Evolutionary conservation across 2,329 filamentous ascomycete genomes (phyloP).

Genomic region (Pseudogymnoascus sp.): DNA sequence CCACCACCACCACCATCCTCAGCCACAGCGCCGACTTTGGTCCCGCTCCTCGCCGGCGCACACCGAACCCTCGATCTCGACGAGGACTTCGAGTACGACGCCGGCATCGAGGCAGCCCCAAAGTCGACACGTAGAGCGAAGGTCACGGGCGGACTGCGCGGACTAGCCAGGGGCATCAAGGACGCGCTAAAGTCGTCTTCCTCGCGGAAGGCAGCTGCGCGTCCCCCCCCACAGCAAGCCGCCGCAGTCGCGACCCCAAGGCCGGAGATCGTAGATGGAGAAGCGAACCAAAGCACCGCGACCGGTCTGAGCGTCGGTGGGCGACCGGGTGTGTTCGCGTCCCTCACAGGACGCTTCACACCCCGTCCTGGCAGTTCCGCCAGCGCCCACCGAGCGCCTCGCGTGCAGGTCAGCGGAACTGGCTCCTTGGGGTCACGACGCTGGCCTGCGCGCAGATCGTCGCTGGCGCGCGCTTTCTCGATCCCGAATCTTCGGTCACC

Average conservation of each 20-base stretch:
- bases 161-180: not conserved
- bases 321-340: not conserved
- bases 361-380: not conserved
- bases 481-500: not conserved
- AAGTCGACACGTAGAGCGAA: not conserved
- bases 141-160: not conserved
- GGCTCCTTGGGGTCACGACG: not conserved
- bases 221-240: not conserved
- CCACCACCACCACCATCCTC: not conserved
- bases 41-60: not conserved
- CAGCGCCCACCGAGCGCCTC: not conserved
- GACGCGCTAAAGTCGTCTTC: not conserved
- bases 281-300: not conserved
- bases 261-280: not conserved
- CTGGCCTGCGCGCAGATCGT: not conserved
- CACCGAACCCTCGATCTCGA: conserved; percentile 4
- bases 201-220: not conserved
- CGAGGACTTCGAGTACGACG: not conserved
- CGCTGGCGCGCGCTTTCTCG: not conserved
- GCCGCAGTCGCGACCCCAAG: not conserved
- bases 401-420: not conserved
- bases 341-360: not conserved
- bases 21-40: not conserved
- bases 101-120: not conserved
- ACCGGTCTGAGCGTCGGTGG: not conserved